Evolutionary conservation across 805 yeast genomes (phyloP), one percentile per base, ranked within the genome.

Genomic region (Yamadazyma akitaensis): DNA sequence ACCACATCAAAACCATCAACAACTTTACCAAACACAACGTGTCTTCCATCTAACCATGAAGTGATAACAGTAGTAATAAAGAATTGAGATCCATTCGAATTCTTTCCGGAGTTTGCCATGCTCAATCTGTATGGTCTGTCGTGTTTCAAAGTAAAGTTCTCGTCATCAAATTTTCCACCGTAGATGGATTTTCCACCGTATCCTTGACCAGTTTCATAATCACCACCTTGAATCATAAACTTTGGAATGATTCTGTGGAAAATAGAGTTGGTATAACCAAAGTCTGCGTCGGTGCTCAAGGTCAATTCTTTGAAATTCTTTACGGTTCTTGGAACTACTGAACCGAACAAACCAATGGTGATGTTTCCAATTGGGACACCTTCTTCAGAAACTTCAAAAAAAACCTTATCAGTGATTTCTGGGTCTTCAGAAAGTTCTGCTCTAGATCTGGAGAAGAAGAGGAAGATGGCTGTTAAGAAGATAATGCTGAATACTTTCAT

Each of bases 61-160:
- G 97, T 88, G 31, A 80, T 77, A 18, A 86, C 96, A 24, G 97
- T 91, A 61, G 96, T 90, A 72, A 94, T 85, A 81, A 92, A 91
- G 75, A 91, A 91, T 76, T 91, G 98, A 46, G 97, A 90, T 48
- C 97, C 97, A 76, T 92, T 92, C 75, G 97, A 88, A 84, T 89
- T 88, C 71, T 96, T 96, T 60, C 97, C 97, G 54, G 97, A 95
- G 68, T 92, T 92, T 68, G 97, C 97, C 97, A 92, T 92, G 53
- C 96, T 88, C 70, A 72, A 85, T 73, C 80, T 90, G 55, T 79
- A 80, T 79, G 77, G 95, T 82, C 70, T 82, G 76, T 75, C 76
- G 74, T 92, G 97, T 64, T 70, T 83, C 74, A 75, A 74, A 64
- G 61, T 54, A 64, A 86, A 86, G 80, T 84, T 85, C 68, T 86